Evolutionary conservation across 1,284 basidiomycete genomes (phyloP), one percentile per base, ranked within the genome.

Genomic region (Phellinidium pouzarii): DNA sequence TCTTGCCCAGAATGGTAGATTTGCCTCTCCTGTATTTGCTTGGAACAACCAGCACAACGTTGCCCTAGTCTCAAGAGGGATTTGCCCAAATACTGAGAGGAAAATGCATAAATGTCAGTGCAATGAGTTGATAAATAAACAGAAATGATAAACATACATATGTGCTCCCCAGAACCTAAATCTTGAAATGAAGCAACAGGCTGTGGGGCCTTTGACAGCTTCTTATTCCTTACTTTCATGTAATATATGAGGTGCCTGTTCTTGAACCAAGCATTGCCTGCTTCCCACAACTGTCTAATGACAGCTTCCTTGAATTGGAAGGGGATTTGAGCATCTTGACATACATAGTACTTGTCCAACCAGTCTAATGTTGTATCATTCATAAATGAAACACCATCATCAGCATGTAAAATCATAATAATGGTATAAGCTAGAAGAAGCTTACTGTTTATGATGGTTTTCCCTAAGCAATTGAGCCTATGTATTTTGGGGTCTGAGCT

Each of bases 231-330:
- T 25, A 23, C 5, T 22, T 38, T 25, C 8, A 48, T 48, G 29
- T 38, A 48, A 20, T 38, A 37, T 9, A 1, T 5, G 3, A 48
- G 36, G 25, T 38, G 23, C 1, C 11, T 4, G 11, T 38, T 38
- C 5, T n/a, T 22, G 23, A 48, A 48, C 47, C 47, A 48, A 9
- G n/a, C 26, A 38, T 38, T 48, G n/a, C 47, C 47, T 25, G 36
- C 47, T 2, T 38, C 22, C 12, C 7, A 6, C 20, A 48, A 34
- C 25, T 48, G 36, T 12, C 26, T 48, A 9, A 48, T n/a, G 17
- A 11, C 19, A 48, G 34, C 22, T 9, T 48, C 25, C 37, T 25
- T 48, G 14, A 26, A 9, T 38, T 40, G n/a, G 11, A 6, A 12
- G 14, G 3, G n/a, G 3, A 40, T 34, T 8, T 20, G 36, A 12